Evolutionary conservation across 2,329 filamentous ascomycete genomes (phyloP), one percentile per base, ranked within the genome.

Genomic region (Rhinocladiella mackenziei): DNA sequence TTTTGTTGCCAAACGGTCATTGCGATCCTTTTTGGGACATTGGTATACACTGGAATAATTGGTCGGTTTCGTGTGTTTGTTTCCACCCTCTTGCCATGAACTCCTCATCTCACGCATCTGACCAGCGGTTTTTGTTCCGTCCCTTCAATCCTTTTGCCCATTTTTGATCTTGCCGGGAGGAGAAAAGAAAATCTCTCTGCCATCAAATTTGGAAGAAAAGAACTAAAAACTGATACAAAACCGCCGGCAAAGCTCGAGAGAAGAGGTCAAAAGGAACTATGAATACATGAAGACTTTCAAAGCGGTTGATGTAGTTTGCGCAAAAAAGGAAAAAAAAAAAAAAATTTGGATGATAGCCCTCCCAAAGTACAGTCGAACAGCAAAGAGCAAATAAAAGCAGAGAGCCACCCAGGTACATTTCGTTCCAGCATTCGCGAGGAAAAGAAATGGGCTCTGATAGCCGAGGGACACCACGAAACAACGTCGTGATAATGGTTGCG

Each of bases 351-450:
- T 28, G 43, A 32, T 41, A 32, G 43, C 33, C 45, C 49, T 43
- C 42, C 49, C 49, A 40, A 43, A 19, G 22, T 52, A 48, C 49
- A 48, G 37, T 47, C 36, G 26, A 40, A 37, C 36, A 40, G 36
- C 26, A 35, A 37, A 36, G 11, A n/a, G 25, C 22, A 10, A 28
- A 35, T 37, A 43, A 51, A 43, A 25, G 17, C 48, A 54, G 28
- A 45, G 42, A 51, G 43, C 51, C 51, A 48, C 51, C 51, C 51
- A 50, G 25, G 25, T 46, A 46, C 46, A 45, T 44, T 45, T 47
- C 48, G 43, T 43, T 48, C 38, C 44, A 32, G 37, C 42, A 39
- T 38, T 43, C 47, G 45, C 53, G 39, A 29, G 37, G 19, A 45
- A 31, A 34, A 46, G 36, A 32, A 47, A 20, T 29, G 30, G 51